These are phyloP conservation scores for Hanseniaspora jakobsenii DNA, from an alignment of 805 yeast species.

Conservation along the genomic window DNA sequence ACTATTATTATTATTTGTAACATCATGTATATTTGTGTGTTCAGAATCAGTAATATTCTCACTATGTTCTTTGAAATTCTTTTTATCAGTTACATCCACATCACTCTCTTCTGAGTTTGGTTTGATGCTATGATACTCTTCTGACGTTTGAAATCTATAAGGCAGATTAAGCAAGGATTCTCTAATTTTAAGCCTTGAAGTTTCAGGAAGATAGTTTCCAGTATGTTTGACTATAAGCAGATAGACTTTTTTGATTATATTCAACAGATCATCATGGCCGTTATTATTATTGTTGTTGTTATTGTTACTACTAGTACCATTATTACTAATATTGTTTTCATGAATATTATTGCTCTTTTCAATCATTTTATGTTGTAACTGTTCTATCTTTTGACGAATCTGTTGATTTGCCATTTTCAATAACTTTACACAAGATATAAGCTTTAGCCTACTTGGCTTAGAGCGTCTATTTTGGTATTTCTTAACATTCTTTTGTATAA, in stretches of 20 bases:
- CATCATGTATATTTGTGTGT: no score
- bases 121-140: conserved; percentile 17
- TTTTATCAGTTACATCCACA: conserved; percentile 14
- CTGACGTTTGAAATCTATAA: conserved; percentile 34
- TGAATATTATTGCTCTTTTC: conserved; percentile 20
- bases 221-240: conserved; percentile 75
- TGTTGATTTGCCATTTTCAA: conserved; percentile 71
- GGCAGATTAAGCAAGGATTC: conserved; percentile 70
- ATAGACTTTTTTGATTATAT: conserved; percentile 81
- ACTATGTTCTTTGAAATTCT: no score
- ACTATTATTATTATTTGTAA: no score
- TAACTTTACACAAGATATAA: conserved; percentile 68
- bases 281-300: conserved; percentile 25
- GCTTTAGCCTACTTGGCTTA: conserved; percentile 38
- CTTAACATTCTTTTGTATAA: conserved; percentile 19
- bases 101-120: conserved; percentile 9
- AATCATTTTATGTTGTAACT: conserved; percentile 35
- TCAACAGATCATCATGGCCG: conserved; percentile 69
- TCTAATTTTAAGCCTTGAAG: conserved; percentile 69
- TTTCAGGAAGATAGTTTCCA: conserved; percentile 61
- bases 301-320: no score
- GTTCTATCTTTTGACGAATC: conserved; percentile 52
- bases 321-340: conserved; percentile 34
- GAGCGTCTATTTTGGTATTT: conserved; percentile 51
- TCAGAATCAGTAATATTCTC: not conserved